Base-by-base conservation (phyloP, 352 stramenopile genomes). In the Peronosclerospora sorghi region DNA sequence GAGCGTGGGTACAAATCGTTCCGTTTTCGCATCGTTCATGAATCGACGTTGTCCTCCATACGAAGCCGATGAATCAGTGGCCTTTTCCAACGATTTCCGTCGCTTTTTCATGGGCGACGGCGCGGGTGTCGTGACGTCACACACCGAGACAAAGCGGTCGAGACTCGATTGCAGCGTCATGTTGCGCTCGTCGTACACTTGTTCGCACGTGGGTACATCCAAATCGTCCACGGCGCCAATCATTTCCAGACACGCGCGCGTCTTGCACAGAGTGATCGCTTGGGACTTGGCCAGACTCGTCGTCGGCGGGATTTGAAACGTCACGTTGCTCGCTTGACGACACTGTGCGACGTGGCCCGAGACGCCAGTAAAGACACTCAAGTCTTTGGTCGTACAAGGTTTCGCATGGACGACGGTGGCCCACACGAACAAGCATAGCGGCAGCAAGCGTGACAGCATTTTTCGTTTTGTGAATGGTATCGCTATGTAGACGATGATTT, bases 181-280 rank as follows among this genome's bases (percentile, higher is more conserved):
- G 41, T 82, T 82, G 37, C 57, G 59, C 15, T 63, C 52, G 44
- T 69, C 53, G 38, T 76, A 69, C 1, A 59, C 8, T 6, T 62
- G 37, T 1, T 81, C 73, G 35, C 73, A 85, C 12, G 39, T 59
- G 13, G 69, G 67, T 8, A 85, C 48, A 14, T 73, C 52, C 42
- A 85, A 54, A 40, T 83, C 73, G 47, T 83, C 69, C 8, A 83
- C 47, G 8, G 51, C 45, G 0, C 65, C 67, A 32, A 85, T 76
- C 65, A 83, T 70, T 1, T 54, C 38, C 32, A 73, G 62, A 37
- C 73, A 85, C 0, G 48, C 32, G 13, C 59, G 58, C 4, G 71
- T 58, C 30, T 62, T 59, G 35, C 68, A 85, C 14, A 86, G 36
- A 9, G 49, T 45, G 12, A 40, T 20, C 15, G 65, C 51, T 15